Evolutionary conservation across 2,329 filamentous ascomycete species (phyloP).

Genomic region (Aspergillus thermomutatus): DNA sequence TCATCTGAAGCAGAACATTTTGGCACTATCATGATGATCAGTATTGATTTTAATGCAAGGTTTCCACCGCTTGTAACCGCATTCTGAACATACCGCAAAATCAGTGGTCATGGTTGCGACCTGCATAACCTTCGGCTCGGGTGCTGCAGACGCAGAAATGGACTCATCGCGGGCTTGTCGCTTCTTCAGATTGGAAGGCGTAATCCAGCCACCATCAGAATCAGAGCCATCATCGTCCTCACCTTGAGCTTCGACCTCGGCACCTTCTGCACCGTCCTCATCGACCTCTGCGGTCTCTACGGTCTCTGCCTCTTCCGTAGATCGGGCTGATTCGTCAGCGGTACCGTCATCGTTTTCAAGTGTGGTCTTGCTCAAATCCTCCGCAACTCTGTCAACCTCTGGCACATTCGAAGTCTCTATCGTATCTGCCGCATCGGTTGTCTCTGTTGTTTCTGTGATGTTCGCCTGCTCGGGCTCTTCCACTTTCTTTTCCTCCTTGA

Average conservation of each 20-base stretch:
- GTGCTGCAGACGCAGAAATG: slow-evolving; percentile 46
- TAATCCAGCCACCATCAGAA: slow-evolving; percentile 76
- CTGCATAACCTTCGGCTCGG: slow-evolving; percentile 66
- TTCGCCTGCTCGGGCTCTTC: slow-evolving; percentile 31
- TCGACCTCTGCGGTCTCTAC: slow-evolving; percentile 23
- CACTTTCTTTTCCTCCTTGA: slow-evolving; percentile 35
- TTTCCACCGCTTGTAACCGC: not conserved
- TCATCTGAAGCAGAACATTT: slow-evolving; percentile 92
- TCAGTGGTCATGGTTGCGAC: slow-evolving; percentile 92
- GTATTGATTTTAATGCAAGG: not conserved
- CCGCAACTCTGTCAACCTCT: slow-evolving; percentile 27
- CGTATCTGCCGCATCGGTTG: slow-evolving; percentile 10
- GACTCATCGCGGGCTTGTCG: slow-evolving; percentile 68
- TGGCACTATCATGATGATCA: slow-evolving; percentile 49
- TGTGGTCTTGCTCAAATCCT: slow-evolving; percentile 24
- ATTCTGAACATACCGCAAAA: slow-evolving; percentile 68
- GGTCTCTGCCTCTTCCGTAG: slow-evolving; percentile 7
- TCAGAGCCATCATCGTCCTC: slow-evolving; percentile 35
- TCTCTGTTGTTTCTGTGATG: slow-evolving; percentile 14
- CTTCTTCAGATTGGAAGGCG: slow-evolving; percentile 84
- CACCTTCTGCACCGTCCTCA: slow-evolving; percentile 25
- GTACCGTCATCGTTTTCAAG: slow-evolving; percentile 27
- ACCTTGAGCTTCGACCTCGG: slow-evolving; percentile 20
- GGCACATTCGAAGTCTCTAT: slow-evolving; percentile 13
- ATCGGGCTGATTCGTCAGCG: slow-evolving; percentile 18